Evolutionary conservation across 495 filamentous ascomycete genomes (phyloP).

Genomic region (Hyaloscypha variabilis): DNA sequence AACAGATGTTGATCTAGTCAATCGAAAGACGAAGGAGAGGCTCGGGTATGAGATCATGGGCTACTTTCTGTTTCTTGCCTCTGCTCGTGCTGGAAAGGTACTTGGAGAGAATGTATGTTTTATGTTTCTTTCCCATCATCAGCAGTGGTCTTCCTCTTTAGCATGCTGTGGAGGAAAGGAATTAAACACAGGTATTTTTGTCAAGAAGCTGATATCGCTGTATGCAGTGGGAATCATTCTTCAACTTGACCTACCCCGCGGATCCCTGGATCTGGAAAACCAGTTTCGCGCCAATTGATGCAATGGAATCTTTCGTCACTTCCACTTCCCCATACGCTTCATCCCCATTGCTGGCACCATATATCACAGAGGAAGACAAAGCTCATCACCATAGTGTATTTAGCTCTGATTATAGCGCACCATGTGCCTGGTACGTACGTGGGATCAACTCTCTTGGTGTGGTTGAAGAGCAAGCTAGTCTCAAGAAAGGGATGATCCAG

Average conservation of each 20-base stretch:
- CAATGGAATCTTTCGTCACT: slow-evolving; percentile 20
- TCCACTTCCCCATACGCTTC: background rate
- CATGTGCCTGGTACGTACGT: slow-evolving; percentile 32
- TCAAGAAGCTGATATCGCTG: background rate
- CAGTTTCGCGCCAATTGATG: slow-evolving; percentile 17
- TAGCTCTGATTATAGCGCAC: slow-evolving; percentile 19
- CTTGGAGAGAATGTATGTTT: slow-evolving; percentile 8
- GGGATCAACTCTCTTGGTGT: slow-evolving; percentile 12
- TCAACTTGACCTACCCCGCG: slow-evolving; percentile 20
- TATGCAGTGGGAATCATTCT: slow-evolving; percentile 21
- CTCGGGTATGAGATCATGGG: slow-evolving; percentile 27
- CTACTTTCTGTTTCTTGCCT: slow-evolving; percentile 27
- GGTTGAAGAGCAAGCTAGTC: slow-evolving; percentile 13
- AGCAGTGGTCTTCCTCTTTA: no score
- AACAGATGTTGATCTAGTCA: slow-evolving; percentile 25
- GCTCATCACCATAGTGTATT: slow-evolving; percentile 23
- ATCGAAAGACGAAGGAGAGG: slow-evolving; percentile 11
- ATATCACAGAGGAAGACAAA: slow-evolving; percentile 20
- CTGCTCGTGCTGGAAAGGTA: slow-evolving; percentile 3
- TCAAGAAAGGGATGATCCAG: slow-evolving; percentile 16
- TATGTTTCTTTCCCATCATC: background rate
- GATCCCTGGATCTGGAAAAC: slow-evolving; percentile 24
- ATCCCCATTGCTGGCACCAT: slow-evolving; percentile 7
- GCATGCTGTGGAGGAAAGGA: no score
- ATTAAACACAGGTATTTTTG: no score